Conservation (phyloP, 2,329 filamentous ascomycete genomes). For the Colletotrichum navitas region DNA sequence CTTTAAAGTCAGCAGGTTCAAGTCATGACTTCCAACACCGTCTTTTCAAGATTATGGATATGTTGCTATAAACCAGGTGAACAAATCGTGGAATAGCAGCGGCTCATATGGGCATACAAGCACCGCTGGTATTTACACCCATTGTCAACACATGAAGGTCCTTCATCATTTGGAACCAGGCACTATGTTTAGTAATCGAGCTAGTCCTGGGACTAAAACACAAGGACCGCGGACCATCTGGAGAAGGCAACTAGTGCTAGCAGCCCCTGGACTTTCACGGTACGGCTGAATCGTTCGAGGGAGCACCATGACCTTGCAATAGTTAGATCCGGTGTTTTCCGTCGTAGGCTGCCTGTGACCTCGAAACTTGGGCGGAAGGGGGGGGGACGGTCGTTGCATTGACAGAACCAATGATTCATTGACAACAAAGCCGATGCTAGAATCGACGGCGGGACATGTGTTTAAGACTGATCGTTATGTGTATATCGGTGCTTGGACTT, state of each 20-base stretch:
- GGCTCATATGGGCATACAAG: background rate
- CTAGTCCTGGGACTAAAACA: background rate
- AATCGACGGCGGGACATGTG: background rate
- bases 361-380: background rate
- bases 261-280: background rate
- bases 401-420: background rate
- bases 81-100: background rate
- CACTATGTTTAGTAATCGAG: background rate
- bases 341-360: background rate
- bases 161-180: background rate
- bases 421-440: background rate
- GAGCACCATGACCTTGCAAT: background rate
- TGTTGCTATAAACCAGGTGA: background rate
- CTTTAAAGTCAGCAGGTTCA: background rate
- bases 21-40: background rate
- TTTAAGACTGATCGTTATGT: background rate
- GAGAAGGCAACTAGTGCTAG: background rate
- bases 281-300: background rate
- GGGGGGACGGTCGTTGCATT: background rate
- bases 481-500: slow-evolving; percentile 23
- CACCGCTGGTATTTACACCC: background rate
- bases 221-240: background rate
- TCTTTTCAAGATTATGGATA: background rate
- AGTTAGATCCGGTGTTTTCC: background rate
- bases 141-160: background rate